A percentile compares a stretch with the other conserved stretches of the same genome.
These are phyloP conservation scores for Mitragyna speciosa DNA, from an alignment of 257 asterid genomes.

Conservation along the genomic window DNA sequence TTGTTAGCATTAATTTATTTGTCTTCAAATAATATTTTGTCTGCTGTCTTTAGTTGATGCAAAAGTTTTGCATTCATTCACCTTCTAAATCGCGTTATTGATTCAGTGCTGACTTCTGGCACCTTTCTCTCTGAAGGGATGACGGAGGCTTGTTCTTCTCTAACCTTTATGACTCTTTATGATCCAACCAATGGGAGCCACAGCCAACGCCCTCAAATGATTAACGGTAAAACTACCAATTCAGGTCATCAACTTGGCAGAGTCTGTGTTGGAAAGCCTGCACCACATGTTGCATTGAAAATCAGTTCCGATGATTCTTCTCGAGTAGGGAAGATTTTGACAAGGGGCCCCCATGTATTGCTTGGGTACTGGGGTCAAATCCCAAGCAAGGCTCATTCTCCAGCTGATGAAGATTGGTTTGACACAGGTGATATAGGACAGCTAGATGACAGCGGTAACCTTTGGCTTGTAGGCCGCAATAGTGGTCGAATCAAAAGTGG, in stretches of 20 bases:
- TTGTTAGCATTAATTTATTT: too few relatives aligned
- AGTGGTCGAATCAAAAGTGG: conserved; percentile 87
- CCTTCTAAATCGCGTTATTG: not conserved
- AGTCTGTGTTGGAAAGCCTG: conserved; percentile 75
- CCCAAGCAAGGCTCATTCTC: conserved; percentile 29
- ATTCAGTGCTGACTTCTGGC: not conserved
- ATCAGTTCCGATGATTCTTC: conserved; percentile 40
- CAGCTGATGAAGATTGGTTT: conserved; percentile 51
- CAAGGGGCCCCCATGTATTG: conserved; percentile 89
- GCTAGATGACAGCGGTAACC: conserved; percentile 65
- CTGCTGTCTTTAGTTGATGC: not conserved
- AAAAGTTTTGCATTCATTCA: not conserved
- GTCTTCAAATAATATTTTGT: not conserved
- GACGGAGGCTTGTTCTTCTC: conserved; percentile 94
- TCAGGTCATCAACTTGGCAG: conserved; percentile 38
- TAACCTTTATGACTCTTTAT: conserved; percentile 79
- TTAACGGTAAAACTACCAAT: conserved; percentile 24
- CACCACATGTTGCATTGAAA: conserved; percentile 70
- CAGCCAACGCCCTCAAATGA: conserved; percentile 16
- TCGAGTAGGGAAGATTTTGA: conserved; percentile 55
- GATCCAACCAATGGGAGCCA: conserved; percentile 42
- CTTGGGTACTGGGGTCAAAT: conserved; percentile 77
- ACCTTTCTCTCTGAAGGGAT: conserved; percentile 49
- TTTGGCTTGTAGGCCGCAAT: conserved; percentile 86
- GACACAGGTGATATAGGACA: conserved; percentile 90